Evolutionary conservation across 176 grass and related monocot genomes (phyloP), one percentile per base, ranked within the genome.

Genomic region (Phoenix dactylifera): DNA sequence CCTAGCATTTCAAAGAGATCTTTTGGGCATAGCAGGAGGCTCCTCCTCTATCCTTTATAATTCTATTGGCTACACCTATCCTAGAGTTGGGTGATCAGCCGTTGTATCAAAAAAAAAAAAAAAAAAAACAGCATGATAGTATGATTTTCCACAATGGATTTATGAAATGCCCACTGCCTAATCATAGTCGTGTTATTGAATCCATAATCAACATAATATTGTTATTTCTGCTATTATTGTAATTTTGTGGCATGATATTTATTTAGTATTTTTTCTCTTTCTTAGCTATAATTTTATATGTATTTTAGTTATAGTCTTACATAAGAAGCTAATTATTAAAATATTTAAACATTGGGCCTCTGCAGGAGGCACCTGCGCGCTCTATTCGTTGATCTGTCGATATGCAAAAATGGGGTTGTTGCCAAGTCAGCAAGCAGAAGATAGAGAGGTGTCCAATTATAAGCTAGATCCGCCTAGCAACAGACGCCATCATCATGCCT

Each of bases 351-450:
- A 44, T 62, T 18, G 29, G 1, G 4, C 28, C 63, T 58, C 54
- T 77, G 59, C 67, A 90, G 82, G 83, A 3, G 87, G 87, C 20
- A 86, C 87, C 16, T 90, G 86, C 71, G 87, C 87, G 60, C 79
- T 90, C 17, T 90, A 86, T 76, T 90, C 87, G 49, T 65, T 90
- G 82, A 86, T 90, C 74, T 86, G 74, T 63, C 59, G 87, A 44
- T 67, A 90, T 71, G 79, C 79, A 1, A 90, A 75, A 25, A 65
- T 86, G 57, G 83, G 87, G 64, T 76, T 90, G 72, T 64, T 90
- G 68, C 87, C 87, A 1, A 90, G 83, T 64, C 79, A 86, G 44
- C 82, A 90, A 51, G 72, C 75, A 49, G 87, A 86, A 73, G 87
- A 90, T 86, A 72, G 59, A 72, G 79, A 66, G 64, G 69, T 90